A percentile compares a stretch with the other conserved stretches of the same genome.
These are phyloP conservation scores for Capronia coronata DNA, from an alignment of 2,329 filamentous ascomycete species.

Conservation along the genomic window DNA sequence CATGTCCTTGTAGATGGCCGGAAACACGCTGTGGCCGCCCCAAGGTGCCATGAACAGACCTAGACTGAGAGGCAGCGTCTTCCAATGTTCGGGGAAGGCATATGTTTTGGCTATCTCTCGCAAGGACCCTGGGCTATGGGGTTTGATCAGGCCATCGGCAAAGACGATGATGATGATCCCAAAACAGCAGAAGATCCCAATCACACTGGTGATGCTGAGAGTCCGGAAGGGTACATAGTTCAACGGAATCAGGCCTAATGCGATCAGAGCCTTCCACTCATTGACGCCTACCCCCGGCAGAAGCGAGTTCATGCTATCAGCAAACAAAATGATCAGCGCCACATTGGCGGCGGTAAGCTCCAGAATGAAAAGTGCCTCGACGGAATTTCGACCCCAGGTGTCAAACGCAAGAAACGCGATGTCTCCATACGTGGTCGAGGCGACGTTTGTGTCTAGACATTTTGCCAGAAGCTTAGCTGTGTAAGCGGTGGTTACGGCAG, in stretches of 20 bases:
- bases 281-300: conserved; percentile 63
- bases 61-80: conserved; percentile 77
- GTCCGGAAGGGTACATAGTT: conserved; percentile 77
- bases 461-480: conserved; percentile 79
- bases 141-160: conserved; percentile 79
- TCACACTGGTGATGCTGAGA: conserved; percentile 81
- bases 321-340: conserved; percentile 84
- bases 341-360: conserved; percentile 86
- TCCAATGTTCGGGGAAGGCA: conserved; percentile 79
- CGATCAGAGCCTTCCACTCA: conserved; percentile 80
- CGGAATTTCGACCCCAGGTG: conserved; percentile 68
- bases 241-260: conserved; percentile 68
- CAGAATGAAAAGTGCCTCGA: conserved; percentile 78
- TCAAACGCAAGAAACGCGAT: conserved; percentile 88
- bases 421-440: conserved; percentile 88
- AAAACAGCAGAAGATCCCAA: conserved; percentile 87
- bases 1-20: conserved; percentile 76
- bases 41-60: conserved; percentile 81
- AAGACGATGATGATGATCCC: conserved; percentile 80
- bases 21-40: conserved; percentile 70
- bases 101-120: conserved; percentile 72
- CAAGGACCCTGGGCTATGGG: conserved; percentile 71
- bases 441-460: conserved; percentile 79
- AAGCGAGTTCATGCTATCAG: conserved; percentile 75
- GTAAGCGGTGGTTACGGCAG: conserved; percentile 71